Conservation (phyloP, 352 stramenopile genomes). For the Elongisporangium anandrum region DNA sequence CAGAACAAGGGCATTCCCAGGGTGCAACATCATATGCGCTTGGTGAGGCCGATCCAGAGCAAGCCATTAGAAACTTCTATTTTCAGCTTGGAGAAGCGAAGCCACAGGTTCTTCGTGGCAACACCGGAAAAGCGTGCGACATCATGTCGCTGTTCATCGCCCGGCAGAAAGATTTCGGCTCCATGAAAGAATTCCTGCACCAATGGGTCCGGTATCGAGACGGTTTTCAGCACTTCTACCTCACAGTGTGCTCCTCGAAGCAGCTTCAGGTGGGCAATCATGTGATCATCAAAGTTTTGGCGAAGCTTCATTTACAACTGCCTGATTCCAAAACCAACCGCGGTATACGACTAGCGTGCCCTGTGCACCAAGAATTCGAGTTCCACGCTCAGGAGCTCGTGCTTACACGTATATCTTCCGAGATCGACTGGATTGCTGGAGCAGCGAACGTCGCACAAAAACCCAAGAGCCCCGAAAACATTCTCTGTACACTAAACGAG, state of each 20-base stretch:
- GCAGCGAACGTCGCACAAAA: background rate
- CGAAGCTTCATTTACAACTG: slow-evolving; percentile 17
- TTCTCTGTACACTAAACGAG: background rate
- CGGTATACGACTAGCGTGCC: slow-evolving; percentile 14
- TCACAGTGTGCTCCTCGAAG: slow-evolving; percentile 26
- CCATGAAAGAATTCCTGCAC: slow-evolving; percentile 26
- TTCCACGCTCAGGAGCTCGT: slow-evolving; percentile 20
- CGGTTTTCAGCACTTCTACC: slow-evolving; percentile 36
- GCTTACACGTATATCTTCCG: slow-evolving; percentile 36
- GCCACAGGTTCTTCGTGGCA: background rate
- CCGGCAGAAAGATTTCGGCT: slow-evolving; percentile 34
- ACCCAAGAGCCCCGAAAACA: background rate
- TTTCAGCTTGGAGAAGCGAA: slow-evolving; percentile 12
- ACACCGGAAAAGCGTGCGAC: background rate
- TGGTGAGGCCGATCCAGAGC: slow-evolving; percentile 9
- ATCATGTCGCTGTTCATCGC: slow-evolving; percentile 10
- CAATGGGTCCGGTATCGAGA: slow-evolving; percentile 44
- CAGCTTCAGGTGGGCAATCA: slow-evolving; percentile 23
- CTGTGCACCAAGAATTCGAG: slow-evolving; percentile 41
- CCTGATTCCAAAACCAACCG: slow-evolving; percentile 5
- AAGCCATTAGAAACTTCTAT: slow-evolving; percentile 28
- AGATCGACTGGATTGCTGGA: slow-evolving; percentile 39
- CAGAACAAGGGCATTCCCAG: background rate
- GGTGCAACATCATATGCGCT: background rate
- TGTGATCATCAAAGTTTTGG: slow-evolving; percentile 27